Conservation (phyloP, 176 grass and related monocot genomes). For the Musa schizocarpa region DNA sequence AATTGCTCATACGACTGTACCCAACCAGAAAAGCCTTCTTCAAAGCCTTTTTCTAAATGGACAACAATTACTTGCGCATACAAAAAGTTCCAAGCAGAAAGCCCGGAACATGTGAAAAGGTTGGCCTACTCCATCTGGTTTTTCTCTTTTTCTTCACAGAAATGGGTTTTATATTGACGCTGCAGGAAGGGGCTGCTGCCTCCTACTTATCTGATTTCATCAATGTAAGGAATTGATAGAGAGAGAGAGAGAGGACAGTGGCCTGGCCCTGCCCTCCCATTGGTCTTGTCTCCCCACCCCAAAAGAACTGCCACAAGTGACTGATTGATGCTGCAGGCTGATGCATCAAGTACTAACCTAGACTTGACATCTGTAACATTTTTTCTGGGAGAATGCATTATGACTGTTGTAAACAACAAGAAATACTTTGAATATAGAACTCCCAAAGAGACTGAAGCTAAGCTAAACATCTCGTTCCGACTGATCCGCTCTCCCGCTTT, state of each 20-base stretch:
- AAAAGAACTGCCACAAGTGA: background rate
- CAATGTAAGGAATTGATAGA: background rate
- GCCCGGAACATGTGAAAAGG: background rate
- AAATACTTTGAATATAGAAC: background rate
- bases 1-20: background rate
- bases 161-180: too few species aligned
- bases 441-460: background rate
- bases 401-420: background rate
- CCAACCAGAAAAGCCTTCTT: background rate
- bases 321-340: constrained; percentile 10
- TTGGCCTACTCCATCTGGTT: background rate
- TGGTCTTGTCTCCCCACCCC: constrained; percentile 1
- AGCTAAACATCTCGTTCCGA: background rate
- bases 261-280: background rate
- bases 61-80: background rate
- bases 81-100: background rate
- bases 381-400: background rate
- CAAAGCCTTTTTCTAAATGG: too few species aligned
- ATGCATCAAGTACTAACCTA: background rate
- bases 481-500: background rate
- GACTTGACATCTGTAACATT: background rate
- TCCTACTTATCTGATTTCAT: background rate
- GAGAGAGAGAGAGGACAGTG: background rate
- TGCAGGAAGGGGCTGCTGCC: too few species aligned
- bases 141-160: background rate